phyloP scores from a whole-genome alignment of 2,329 filamentous ascomycete genomes.

The Pochonia chlamydosporia region DNA sequence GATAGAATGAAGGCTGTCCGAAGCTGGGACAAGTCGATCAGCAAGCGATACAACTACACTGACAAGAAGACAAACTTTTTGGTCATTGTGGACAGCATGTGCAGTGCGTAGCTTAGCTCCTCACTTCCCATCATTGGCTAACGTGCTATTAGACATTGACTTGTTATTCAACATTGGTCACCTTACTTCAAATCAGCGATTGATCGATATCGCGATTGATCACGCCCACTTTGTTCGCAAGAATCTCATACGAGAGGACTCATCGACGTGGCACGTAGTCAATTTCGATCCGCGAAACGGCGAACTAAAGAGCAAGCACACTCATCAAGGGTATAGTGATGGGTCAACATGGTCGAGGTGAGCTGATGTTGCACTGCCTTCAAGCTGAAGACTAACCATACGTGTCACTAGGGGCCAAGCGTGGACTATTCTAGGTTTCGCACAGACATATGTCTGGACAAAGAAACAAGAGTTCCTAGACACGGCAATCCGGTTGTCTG shows the following conservation, averaged over 20 bases:
- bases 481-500: too few species aligned
- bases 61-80: constrained; percentile 25
- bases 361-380: too few species aligned
- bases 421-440: too few species aligned
- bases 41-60: constrained; percentile 17
- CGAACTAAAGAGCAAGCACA: constrained; percentile 9
- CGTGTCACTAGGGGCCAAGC: too few species aligned
- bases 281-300: constrained; percentile 10
- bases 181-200: constrained; percentile 20
- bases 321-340: constrained; percentile 10
- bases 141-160: constrained; percentile 22
- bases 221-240: constrained; percentile 34
- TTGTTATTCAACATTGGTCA: constrained; percentile 31
- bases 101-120: constrained; percentile 19
- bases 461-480: too few species aligned
- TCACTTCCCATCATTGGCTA: background rate
- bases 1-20: constrained; percentile 36
- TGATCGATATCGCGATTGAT: constrained; percentile 28
- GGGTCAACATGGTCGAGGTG: constrained; percentile 10
- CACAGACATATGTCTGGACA: too few species aligned
- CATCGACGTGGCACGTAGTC: constrained; percentile 11
- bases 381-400: too few species aligned
- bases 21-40: constrained; percentile 38
- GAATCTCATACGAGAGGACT: too few species aligned
- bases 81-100: constrained; percentile 37